Conservation (phyloP, 257 asterid species). For the Solanum tacnaense region DNA sequence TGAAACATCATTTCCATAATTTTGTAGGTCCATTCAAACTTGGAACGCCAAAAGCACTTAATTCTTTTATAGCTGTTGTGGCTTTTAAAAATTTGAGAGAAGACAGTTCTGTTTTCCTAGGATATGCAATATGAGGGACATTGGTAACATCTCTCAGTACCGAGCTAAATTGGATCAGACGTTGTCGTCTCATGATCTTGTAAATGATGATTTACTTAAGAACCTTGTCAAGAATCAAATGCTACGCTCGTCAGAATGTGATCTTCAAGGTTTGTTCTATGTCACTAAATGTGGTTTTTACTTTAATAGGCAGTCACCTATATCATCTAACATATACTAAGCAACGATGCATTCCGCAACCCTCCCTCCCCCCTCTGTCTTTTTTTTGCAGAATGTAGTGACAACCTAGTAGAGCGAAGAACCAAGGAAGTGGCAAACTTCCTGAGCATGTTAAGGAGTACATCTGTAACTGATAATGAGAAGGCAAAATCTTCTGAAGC, state of each 20-base stretch:
- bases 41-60: background rate
- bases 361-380: background rate
- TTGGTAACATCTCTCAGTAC: slow-evolving; percentile 42
- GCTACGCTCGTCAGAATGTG: slow-evolving; percentile 24
- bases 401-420: slow-evolving; percentile 43
- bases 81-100: background rate
- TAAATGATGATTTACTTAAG: slow-evolving; percentile 32
- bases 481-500: slow-evolving; percentile 30
- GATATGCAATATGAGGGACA: slow-evolving; percentile 37
- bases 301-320: background rate
- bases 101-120: slow-evolving; percentile 1
- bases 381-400: slow-evolving; percentile 41
- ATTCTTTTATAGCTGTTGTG: background rate
- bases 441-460: slow-evolving; percentile 74
- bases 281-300: background rate
- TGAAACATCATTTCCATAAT: background rate
- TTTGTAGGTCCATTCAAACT: background rate
- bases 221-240: slow-evolving; percentile 56
- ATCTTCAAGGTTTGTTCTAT: background rate
- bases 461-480: slow-evolving; percentile 29
- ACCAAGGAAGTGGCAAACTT: slow-evolving; percentile 55
- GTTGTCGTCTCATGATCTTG: slow-evolving; percentile 37
- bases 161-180: slow-evolving; percentile 57
- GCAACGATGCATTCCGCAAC: background rate
- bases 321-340: background rate